phyloP scores from a whole-genome alignment of 2,329 filamentous ascomycete species.

The Scedosporium minutisporum region DNA sequence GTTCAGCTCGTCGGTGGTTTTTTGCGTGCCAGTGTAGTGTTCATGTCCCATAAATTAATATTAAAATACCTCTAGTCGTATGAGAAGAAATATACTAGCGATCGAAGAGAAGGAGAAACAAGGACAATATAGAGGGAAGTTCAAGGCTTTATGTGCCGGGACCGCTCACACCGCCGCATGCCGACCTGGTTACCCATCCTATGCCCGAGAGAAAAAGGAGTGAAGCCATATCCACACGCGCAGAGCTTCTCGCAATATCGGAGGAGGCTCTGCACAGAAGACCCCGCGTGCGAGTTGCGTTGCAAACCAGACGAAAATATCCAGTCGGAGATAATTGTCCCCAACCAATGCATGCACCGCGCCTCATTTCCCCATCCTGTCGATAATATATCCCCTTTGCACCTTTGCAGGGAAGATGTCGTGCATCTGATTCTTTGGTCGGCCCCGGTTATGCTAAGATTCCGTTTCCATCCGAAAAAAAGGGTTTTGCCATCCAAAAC shows the following conservation, averaged over 20 bases:
- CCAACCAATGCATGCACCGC: not conserved
- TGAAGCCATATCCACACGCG: too few relatives aligned
- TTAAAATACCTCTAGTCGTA: not conserved
- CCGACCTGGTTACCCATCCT: not conserved
- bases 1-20: too few relatives aligned
- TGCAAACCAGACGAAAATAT: not conserved
- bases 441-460: not conserved
- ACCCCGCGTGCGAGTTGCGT: not conserved
- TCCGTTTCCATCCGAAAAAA: not conserved
- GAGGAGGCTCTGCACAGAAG: not conserved
- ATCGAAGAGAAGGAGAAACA: not conserved
- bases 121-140: not conserved
- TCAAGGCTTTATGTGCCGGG: not conserved
- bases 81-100: not conserved
- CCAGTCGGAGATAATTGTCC: not conserved
- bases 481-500: not conserved
- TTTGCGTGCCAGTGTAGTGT: not conserved
- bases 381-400: not conserved
- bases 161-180: not conserved
- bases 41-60: not conserved
- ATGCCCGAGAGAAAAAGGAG: too few relatives aligned
- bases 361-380: not conserved
- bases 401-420: not conserved
- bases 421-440: not conserved
- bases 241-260: not conserved